These are phyloP conservation scores for Trichomonas gallinae DNA, from an alignment of 208 protist species.

Conservation along the genomic window DNA sequence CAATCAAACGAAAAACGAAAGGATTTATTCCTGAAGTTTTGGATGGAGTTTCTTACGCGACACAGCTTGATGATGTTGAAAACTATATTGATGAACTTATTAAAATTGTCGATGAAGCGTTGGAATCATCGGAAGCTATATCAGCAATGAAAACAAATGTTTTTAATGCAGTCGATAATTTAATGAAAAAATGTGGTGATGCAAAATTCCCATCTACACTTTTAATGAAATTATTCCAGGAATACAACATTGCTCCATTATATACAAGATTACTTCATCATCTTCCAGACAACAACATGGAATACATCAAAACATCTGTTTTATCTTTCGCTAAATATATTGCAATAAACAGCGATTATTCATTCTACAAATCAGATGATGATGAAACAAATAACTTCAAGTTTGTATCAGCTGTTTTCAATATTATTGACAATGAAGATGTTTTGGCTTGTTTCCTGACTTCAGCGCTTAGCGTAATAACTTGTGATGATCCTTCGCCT, in stretches of 20 bases:
- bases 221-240: background rate
- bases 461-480: background rate
- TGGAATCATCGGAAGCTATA: background rate
- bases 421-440: background rate
- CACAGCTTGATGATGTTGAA: background rate
- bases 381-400: background rate
- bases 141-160: background rate
- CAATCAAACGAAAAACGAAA: background rate
- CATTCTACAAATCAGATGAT: background rate
- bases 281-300: background rate
- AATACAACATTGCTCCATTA: background rate
- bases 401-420: too few relatives aligned
- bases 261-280: background rate
- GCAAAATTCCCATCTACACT: background rate
- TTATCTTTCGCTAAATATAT: background rate
- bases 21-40: background rate
- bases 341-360: background rate
- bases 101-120: background rate
- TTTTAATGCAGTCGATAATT: background rate
- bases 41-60: background rate
- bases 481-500: background rate
- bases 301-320: background rate
- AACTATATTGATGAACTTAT: background rate
- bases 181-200: background rate
- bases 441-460: background rate